Conservation (phyloP, 192 early-diverging fungal species). For the Dimargaris xerosporica region DNA sequence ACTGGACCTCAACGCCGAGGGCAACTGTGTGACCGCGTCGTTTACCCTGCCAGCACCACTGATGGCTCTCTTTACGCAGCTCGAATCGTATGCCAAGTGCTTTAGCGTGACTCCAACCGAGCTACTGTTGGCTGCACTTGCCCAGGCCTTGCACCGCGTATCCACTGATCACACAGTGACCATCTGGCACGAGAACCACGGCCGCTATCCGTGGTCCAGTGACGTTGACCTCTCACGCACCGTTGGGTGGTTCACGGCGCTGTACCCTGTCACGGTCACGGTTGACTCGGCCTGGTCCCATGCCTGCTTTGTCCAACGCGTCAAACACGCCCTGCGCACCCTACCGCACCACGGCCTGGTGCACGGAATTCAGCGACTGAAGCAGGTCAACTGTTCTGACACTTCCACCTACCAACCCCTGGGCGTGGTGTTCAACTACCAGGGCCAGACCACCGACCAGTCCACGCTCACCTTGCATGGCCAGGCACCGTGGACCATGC, state of each 20-base stretch:
- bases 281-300: neutral
- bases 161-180: neutral
- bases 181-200: neutral
- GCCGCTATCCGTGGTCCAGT: neutral
- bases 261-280: neutral
- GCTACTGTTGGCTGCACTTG: neutral
- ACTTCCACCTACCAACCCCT: neutral
- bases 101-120: neutral
- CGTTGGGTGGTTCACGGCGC: neutral
- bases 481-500: neutral
- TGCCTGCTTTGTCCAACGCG: neutral
- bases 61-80: neutral
- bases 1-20: neutral
- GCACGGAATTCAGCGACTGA: no score
- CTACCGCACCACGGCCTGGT: neutral
- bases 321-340: neutral
- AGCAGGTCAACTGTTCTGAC: neutral
- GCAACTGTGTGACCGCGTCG: neutral
- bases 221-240: neutral
- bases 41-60: neutral
- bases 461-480: neutral
- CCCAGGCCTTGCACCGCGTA: neutral
- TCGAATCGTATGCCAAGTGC: neutral
- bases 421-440: neutral
- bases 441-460: neutral